phyloP scores from a whole-genome alignment of 805 yeast genomes.

The Nakazawaea sp. region DNA sequence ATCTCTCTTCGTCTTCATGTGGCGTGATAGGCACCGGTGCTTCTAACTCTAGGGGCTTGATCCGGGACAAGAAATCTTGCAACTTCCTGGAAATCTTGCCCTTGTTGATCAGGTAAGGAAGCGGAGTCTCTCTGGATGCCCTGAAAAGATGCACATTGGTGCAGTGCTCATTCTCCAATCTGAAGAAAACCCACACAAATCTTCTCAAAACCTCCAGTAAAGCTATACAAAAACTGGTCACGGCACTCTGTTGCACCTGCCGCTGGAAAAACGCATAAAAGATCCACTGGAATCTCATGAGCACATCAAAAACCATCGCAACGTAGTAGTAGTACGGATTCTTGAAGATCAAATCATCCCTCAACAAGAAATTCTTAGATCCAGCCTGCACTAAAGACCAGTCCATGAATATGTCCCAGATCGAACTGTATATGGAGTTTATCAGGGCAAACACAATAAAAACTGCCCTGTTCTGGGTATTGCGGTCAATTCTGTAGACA shows the following conservation, averaged over 20 bases:
- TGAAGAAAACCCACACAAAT: slow-evolving; percentile 82
- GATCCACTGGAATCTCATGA: slow-evolving; percentile 86
- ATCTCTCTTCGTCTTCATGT: not conserved
- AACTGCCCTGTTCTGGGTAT: slow-evolving; percentile 36
- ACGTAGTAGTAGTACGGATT: slow-evolving; percentile 57
- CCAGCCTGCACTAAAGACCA: slow-evolving; percentile 80
- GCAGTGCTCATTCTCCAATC: slow-evolving; percentile 95
- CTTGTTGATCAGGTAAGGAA: slow-evolving; percentile 61
- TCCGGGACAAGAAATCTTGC: not conserved
- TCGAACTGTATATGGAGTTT: slow-evolving; percentile 60
- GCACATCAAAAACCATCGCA: slow-evolving; percentile 68
- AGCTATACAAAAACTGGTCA: slow-evolving; percentile 78
- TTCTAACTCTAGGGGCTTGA: not conserved
- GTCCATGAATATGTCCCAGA: slow-evolving; percentile 95
- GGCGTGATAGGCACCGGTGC: not conserved
- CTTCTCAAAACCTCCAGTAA: slow-evolving; percentile 77
- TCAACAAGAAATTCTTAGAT: slow-evolving; percentile 47
- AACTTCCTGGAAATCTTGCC: slow-evolving; percentile 16
- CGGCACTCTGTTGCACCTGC: slow-evolving; percentile 83
- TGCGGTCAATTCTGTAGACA: slow-evolving; percentile 61
- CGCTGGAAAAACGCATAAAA: slow-evolving; percentile 74
- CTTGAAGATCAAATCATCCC: slow-evolving; percentile 66
- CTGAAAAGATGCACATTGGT: slow-evolving; percentile 80
- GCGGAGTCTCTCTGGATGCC: slow-evolving; percentile 80
- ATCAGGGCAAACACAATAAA: slow-evolving; percentile 70